Percentiles rank a stretch among this genome's conserved stretches.
Conservation (phyloP, 2,329 filamentous ascomycete genomes). For the Epicoccum nigrum region DNA sequence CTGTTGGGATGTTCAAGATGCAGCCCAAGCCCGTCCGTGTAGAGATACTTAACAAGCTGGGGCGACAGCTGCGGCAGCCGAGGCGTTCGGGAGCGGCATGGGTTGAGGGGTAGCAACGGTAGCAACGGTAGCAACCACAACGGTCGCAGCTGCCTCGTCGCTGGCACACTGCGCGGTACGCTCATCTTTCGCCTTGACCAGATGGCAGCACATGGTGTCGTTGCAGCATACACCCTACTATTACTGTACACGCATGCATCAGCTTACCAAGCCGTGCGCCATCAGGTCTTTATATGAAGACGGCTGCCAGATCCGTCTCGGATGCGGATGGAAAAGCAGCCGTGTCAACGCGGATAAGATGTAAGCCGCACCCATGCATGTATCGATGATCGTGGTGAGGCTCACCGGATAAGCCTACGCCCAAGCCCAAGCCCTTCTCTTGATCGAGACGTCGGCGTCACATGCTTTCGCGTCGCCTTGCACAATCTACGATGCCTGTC, state of each 20-base stretch:
- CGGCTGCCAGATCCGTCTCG: not conserved
- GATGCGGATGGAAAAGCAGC: not conserved
- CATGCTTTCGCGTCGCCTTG: constrained; percentile 12
- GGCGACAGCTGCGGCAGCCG: constrained; percentile 5
- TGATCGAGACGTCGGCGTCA: not conserved
- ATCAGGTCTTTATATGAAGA: not conserved
- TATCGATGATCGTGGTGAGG: not conserved
- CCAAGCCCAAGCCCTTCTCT: too few relatives aligned
- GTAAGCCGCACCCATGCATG: too few relatives aligned
- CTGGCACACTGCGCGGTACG: not conserved
- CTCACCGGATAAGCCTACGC: not conserved
- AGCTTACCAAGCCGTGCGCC: not conserved
- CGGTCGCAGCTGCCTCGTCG: not conserved
- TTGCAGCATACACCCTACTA: not conserved
- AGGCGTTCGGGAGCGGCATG: constrained; percentile 10
- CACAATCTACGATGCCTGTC: not conserved
- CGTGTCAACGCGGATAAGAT: not conserved
- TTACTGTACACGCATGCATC: not conserved
- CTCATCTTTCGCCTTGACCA: not conserved
- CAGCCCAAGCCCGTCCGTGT: not conserved
- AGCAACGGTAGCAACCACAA: too few relatives aligned
- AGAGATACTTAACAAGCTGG: constrained; percentile 2
- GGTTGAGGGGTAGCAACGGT: constrained; percentile 22
- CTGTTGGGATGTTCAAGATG: not conserved
- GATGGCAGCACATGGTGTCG: not conserved